Base-by-base conservation (phyloP, 306 rosid species). In the Alnus glutinosa region DNA sequence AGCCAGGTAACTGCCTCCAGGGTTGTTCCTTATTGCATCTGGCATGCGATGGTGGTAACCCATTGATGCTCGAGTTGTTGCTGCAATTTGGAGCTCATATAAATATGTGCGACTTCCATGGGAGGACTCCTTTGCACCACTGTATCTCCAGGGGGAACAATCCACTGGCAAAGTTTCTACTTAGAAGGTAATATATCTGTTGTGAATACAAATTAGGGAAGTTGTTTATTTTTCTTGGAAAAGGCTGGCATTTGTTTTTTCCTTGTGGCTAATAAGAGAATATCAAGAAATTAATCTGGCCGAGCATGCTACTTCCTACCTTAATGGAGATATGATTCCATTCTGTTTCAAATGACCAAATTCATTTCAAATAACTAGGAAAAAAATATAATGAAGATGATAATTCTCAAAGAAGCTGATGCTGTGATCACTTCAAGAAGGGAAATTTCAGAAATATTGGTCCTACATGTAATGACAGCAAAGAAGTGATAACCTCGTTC, bases 101-200 rank as follows among this genome's bases (percentile, higher is more conserved):
- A 79, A 95, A 91, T 84, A 64, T 82, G 83, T 47, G 86, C 2
- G 99, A 95, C 84, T 89, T 83, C 83, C 97, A 88, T 81, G 98
- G 98, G 82, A 95, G 93, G 80, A 95, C 98, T 81, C 98, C 99
- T 82, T 83, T 95, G 88, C 99, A 95, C 81, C 93, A 85, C 75
- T 95, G 99, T 81, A 89, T 95, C 71, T 57, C 94, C 71, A 80
- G 74, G 30, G 90, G 90, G 69, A 89, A 91, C 78, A 90, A 88
- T 78, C 70, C 85, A 14, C 76, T 95, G 86, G 99, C 98, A 2
- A 95, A 92, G 90, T 82, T 89, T 82, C 86, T 95, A 68, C 89
- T 95, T 44, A 86, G 94, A 91, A 91, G 99, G 99, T 95, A 90
- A 77, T 64, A 63, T 66, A 71, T 78, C 36, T 54, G 48, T 44